Evolutionary conservation across 23 red algal species (phyloP).

Genomic region (Gracilaria domingensis): DNA sequence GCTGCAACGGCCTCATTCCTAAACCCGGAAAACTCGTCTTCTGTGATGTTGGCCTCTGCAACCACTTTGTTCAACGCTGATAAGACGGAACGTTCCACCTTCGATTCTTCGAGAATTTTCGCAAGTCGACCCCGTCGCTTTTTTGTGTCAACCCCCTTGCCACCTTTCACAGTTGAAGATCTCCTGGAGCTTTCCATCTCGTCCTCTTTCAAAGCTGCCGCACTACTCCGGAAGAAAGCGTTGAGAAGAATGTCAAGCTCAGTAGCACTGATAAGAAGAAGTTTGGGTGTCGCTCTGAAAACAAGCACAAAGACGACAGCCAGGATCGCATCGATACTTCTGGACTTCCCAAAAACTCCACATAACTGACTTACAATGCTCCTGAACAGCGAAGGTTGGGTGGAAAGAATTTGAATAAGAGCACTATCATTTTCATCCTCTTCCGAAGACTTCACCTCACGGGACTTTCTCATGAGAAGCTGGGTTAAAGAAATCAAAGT

Average conservation of each 20-base stretch:
- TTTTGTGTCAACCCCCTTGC: background rate
- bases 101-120: constrained; percentile 8
- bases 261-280: background rate
- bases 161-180: background rate
- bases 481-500: constrained; percentile 28
- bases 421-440: constrained; percentile 28
- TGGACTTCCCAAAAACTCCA: constrained; percentile 36
- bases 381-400: constrained; percentile 42
- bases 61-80: constrained; percentile 53
- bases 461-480: constrained; percentile 37
- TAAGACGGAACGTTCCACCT: background rate
- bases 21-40: constrained; percentile 53
- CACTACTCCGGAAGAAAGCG: constrained; percentile 45
- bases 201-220: constrained; percentile 32
- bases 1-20: constrained; percentile 28
- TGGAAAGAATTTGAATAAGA: constrained; percentile 32
- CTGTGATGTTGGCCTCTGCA: constrained; percentile 2
- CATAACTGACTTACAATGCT: constrained; percentile 46
- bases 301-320: constrained; percentile 58
- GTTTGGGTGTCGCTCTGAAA: constrained; percentile 32
- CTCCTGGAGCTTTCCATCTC: background rate
- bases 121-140: constrained; percentile 27
- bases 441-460: background rate
- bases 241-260: constrained; percentile 48
- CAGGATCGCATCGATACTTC: constrained; percentile 40